phyloP scores from a whole-genome alignment of 1,139 yeast genomes.

The Entelexis sorbosivorans region DNA sequence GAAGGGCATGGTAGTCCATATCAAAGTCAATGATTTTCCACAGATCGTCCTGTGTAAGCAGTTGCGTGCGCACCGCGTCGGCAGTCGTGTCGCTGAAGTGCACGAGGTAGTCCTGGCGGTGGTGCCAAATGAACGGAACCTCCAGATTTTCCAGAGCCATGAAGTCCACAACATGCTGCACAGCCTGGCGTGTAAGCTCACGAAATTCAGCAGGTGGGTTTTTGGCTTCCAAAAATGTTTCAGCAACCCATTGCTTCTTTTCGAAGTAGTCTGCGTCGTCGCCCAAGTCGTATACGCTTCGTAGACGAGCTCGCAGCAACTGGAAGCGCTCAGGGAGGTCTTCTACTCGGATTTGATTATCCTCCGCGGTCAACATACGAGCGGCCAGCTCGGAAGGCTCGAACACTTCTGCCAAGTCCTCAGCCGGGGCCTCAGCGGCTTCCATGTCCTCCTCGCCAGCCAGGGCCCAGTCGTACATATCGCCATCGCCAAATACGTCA shows the following conservation, averaged over 20 bases:
- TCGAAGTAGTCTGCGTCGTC: conserved; percentile 54
- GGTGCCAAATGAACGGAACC: conserved; percentile 95
- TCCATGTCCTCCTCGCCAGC: conserved; percentile 68
- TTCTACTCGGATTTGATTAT: conserved; percentile 71
- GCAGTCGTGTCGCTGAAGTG: conserved; percentile 33
- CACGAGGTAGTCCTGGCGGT: conserved; percentile 77
- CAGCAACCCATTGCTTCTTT: conserved; percentile 66
- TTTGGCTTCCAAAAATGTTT: conserved; percentile 32
- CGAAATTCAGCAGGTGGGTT: conserved; percentile 36
- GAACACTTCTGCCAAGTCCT: conserved; percentile 64
- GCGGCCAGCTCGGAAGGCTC: conserved; percentile 90
- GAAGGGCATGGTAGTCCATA: conserved; percentile 75
- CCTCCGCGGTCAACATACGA: conserved; percentile 84
- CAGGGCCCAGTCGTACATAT: conserved; percentile 95
- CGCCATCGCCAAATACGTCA: conserved; percentile 95
- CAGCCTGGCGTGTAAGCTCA: conserved; percentile 57
- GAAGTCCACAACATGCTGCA: conserved; percentile 67
- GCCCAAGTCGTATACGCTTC: conserved; percentile 45
- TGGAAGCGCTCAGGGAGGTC: conserved; percentile 94
- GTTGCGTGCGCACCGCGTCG: conserved; percentile 34
- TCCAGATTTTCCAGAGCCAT: conserved; percentile 70
- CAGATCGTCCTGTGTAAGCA: conserved; percentile 48
- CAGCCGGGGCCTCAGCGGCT: conserved; percentile 23
- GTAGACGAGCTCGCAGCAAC: conserved; percentile 48
- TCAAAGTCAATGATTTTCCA: conserved; percentile 87